Evolutionary conservation across 148 eudicot species (phyloP).

Genomic region (Pharnaceum exiguum): DNA sequence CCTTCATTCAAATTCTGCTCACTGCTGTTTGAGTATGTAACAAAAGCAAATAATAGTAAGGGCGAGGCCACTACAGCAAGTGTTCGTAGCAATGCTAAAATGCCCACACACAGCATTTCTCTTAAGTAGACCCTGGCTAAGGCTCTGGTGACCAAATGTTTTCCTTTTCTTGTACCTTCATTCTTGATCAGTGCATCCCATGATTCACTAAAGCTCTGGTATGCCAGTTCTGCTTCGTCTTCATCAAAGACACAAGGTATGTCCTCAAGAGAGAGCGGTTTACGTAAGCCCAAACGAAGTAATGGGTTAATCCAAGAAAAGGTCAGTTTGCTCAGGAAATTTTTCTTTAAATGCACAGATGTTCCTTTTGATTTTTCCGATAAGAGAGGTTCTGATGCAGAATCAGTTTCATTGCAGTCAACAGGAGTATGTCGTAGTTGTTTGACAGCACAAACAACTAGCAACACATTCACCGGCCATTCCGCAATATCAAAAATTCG

Average conservation of each 20-base stretch:
- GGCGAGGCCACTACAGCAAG: slow-evolving; percentile 20
- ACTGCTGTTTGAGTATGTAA: slow-evolving; percentile 8
- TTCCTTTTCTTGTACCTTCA: background rate
- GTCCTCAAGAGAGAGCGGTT: slow-evolving; percentile 14
- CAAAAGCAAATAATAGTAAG: slow-evolving; percentile 18
- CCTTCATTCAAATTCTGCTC: slow-evolving; percentile 18
- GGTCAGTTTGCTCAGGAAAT: slow-evolving; percentile 7
- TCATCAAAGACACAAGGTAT: slow-evolving; percentile 16
- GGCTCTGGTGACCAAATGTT: slow-evolving; percentile 12
- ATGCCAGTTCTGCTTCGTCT: slow-evolving; percentile 21
- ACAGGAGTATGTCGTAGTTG: background rate
- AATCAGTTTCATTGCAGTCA: background rate
- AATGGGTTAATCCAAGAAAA: slow-evolving; percentile 21
- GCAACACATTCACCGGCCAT: slow-evolving; percentile 17
- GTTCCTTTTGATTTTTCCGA: background rate
- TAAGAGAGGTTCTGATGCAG: slow-evolving; percentile 11
- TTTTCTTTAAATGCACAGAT: background rate
- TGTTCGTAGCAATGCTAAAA: slow-evolving; percentile 12
- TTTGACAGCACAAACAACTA: slow-evolving; percentile 10
- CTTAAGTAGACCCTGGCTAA: slow-evolving; percentile 8
- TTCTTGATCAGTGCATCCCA: slow-evolving; percentile 15
- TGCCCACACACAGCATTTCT: slow-evolving; percentile 17
- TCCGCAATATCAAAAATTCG: slow-evolving; percentile 12
- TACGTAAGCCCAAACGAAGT: slow-evolving; percentile 18
- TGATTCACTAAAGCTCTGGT: slow-evolving; percentile 12